A percentile compares a stretch with the other conserved stretches of the same genome.
Evolutionary conservation across 140 eudicot species (phyloP).

Genomic region (Senecio squalidus): DNA sequence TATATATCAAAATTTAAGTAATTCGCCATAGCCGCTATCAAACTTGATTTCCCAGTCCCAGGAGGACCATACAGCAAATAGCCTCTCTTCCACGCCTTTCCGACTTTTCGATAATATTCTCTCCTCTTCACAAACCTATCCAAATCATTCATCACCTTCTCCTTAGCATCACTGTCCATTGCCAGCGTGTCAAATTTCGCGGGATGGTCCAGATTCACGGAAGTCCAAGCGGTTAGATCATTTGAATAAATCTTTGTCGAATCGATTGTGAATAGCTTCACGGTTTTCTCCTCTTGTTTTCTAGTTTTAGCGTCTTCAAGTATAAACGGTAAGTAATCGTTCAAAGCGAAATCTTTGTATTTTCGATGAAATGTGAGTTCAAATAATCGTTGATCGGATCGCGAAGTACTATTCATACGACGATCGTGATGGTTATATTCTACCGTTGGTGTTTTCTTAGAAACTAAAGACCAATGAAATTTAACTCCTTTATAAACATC

Average conservation of each 20-base stretch:
- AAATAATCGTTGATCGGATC: not conserved
- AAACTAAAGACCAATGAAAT: too few relatives aligned
- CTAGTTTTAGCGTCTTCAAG: not conserved
- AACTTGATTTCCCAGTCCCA: not conserved
- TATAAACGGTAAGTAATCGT: not conserved
- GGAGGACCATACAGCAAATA: not conserved
- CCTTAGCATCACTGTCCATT: not conserved
- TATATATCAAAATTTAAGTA: not conserved
- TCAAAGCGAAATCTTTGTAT: not conserved
- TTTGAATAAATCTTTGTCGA: not conserved
- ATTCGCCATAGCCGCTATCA: not conserved
- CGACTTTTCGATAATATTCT: not conserved
- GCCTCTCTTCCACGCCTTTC: not conserved
- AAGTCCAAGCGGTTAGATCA: not conserved
- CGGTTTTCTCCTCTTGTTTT: not conserved
- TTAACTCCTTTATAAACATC: not conserved
- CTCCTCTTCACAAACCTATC: not conserved
- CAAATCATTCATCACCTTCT: not conserved
- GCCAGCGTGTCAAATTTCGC: not conserved
- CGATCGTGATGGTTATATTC: too few relatives aligned
- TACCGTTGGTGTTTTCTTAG: too few relatives aligned
- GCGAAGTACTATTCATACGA: not conserved
- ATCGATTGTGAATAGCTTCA: not conserved
- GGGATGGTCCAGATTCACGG: not conserved
- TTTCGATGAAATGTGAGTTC: not conserved